Evolutionary conservation across 192 early-diverging fungal species (phyloP), one percentile per base, ranked within the genome.

Genomic region (Backusella circina): DNA sequence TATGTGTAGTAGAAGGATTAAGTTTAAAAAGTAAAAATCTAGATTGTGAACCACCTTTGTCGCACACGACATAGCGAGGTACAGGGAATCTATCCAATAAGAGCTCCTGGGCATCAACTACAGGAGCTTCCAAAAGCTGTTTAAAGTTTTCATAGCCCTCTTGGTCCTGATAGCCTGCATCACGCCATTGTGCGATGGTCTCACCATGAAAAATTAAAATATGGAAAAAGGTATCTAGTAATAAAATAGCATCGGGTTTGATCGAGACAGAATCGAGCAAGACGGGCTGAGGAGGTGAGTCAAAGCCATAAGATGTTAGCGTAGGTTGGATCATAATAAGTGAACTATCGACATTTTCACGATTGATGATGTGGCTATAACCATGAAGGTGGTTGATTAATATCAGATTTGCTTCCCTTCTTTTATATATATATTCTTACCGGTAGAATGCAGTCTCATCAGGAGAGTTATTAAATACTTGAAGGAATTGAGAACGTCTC

Each of bases 321-420:
- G 97, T 96, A 5, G 98, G 98, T 83, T 99, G 97, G 74, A 99
- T 99, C 98, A 99, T 99, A 57, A 98, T 96, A 57, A 99, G 84
- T 35, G 98, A 97, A 82, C 96, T 96, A 86, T 95, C 96, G 38
- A 94, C 93, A 88, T 99, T 95, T 84, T 99, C 98, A 36, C 90
- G 90, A 84, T 95, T 97, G 77, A 99, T 79, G 23, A 96, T 91
- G 81, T 99, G 97, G 16, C 95, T 94, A 84, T 77, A 51, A 69
- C 36, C 18, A 39, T 44, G 26, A 50, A 23, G 44, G 47, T 6
- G 10, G 26, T n/a, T n/a, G 21, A 13, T 38, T 13, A 39, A 5
- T 5, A 47, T 28, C 23, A 26, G 3, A 41, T 47, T 47, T 47
- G 13, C 1, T 1, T 47, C 44, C 12, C 61, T 3, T 75, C 18